Base-by-base conservation (phyloP, 2,329 filamentous ascomycete genomes). In the Colletotrichum zoysiae region DNA sequence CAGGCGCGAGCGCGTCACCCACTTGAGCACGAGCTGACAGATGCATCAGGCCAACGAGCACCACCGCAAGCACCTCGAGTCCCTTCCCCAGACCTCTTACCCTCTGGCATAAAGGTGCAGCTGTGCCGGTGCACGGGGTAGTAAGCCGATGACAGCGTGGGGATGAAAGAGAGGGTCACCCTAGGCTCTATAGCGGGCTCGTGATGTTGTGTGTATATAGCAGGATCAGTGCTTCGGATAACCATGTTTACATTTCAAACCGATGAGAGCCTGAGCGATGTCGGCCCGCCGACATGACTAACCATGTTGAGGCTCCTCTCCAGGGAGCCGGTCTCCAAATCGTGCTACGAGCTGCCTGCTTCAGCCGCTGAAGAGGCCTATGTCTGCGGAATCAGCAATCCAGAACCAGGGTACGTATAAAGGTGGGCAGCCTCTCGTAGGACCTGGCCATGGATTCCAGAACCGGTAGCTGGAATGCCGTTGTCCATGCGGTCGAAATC, bases 1-100 rank as follows among this genome's bases (percentile, higher is more conserved):
- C 55, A 57, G 20, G 33, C 18, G 12, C 12, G 35, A 26, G 20
- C 2, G 7, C 6, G 30, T n/a, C 23, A 16, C 38, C 5, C 40
- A 16, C 30, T 16, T 40, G 18, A 48, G n/a, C 40, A 56, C 18
- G 38, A 30, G 55, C 69, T 71, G 63, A 71, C 44, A 40, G 30
- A 50, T 35, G 7, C 51, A 51, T 46, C 74, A 98, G 95, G 95
- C 95, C 74, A 90, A 98, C 80, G 94, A 97, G 82, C 92, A 97
- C 79, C 90, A 98, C 87, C 90, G 94, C 80, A 88, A 92, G 81
- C 90, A 95, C 81, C 90, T 98, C 76, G 90, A 98, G 84, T 91
- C 95, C 68, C 88, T 95, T 20, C 92, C 94, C 40, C 85, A 89
- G 76, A 95, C 93, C 23, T 91, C 93, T 74, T 97, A 96, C 82